phyloP scores from a whole-genome alignment of 768 basidiomycete genomes.

The Kwoniella shandongensis region DNA sequence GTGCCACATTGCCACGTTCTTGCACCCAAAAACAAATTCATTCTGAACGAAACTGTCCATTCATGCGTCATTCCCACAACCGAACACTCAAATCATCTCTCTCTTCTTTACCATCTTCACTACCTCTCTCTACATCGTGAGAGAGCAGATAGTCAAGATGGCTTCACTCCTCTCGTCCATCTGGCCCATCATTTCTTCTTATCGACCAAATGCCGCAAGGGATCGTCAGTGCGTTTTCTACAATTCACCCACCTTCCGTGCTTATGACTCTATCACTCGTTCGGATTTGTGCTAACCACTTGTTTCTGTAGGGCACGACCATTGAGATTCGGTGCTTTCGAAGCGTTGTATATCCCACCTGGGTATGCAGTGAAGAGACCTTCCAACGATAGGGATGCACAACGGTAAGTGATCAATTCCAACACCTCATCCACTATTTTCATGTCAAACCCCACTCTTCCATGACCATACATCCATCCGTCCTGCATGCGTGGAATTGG shows the following conservation, averaged over 20 bases:
- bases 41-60: background rate
- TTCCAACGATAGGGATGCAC: slow-evolving; percentile 47
- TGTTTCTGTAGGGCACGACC: slow-evolving; percentile 30
- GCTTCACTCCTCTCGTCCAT: slow-evolving; percentile 27
- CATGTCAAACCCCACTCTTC: too few relatives aligned
- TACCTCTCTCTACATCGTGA: background rate
- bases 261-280: too few relatives aligned
- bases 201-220: slow-evolving; percentile 38
- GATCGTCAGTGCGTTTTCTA: slow-evolving; percentile 29
- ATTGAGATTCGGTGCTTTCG: slow-evolving; percentile 47
- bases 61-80: too few relatives aligned
- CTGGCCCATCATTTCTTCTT: slow-evolving; percentile 41
- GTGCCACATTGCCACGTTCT: slow-evolving; percentile 22
- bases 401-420: slow-evolving; percentile 36
- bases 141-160: slow-evolving; percentile 23
- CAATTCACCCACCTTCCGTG: background rate
- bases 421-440: too few relatives aligned
- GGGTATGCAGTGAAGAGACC: slow-evolving; percentile 41
- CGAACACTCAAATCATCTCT: background rate
- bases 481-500: background rate
- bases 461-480: background rate
- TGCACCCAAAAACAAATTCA: background rate
- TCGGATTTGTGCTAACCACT: too few relatives aligned
- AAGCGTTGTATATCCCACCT: slow-evolving; percentile 44
- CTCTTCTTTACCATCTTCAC: slow-evolving; percentile 6